These are phyloP conservation scores for Aspergillus indologenus DNA, from an alignment of 495 filamentous ascomycete species.

Conservation along the genomic window DNA sequence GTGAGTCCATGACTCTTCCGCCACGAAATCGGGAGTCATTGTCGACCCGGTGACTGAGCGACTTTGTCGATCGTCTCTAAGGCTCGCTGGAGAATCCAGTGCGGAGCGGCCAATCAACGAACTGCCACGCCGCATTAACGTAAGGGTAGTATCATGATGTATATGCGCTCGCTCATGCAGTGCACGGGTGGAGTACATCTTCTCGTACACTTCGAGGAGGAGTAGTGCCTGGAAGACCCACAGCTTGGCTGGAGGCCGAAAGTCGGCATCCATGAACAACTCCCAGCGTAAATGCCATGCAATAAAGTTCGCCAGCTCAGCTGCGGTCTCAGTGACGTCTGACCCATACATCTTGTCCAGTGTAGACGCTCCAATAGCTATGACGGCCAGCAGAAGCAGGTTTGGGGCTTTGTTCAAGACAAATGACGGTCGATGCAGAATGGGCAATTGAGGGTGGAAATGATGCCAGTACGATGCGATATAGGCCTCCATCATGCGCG, in stretches of 20 bases:
- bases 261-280: constrained; percentile 86
- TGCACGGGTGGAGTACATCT: constrained; percentile 88
- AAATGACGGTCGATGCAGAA: constrained; percentile 93
- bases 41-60: constrained; percentile 51
- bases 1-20: constrained; percentile 91
- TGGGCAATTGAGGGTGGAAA: constrained; percentile 91
- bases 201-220: constrained; percentile 90
- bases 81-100: constrained; percentile 81
- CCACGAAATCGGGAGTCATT: constrained; percentile 59
- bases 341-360: constrained; percentile 76
- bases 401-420: constrained; percentile 80
- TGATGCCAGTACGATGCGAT: constrained; percentile 92
- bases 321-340: constrained; percentile 66
- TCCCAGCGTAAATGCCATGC: constrained; percentile 92
- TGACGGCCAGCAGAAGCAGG: constrained; percentile 85
- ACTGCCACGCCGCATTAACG: constrained; percentile 88
- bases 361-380: constrained; percentile 88
- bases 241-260: constrained; percentile 91
- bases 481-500: constrained; percentile 93
- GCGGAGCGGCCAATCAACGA: constrained; percentile 89
- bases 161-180: constrained; percentile 96
- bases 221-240: constrained; percentile 95
- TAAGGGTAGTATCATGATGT: constrained; percentile 93
- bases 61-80: constrained; percentile 60
- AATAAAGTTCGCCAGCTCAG: constrained; percentile 79